These are phyloP conservation scores for Xylariomycetidae sp. DNA, from an alignment of 2,329 filamentous ascomycete genomes.

Conservation along the genomic window DNA sequence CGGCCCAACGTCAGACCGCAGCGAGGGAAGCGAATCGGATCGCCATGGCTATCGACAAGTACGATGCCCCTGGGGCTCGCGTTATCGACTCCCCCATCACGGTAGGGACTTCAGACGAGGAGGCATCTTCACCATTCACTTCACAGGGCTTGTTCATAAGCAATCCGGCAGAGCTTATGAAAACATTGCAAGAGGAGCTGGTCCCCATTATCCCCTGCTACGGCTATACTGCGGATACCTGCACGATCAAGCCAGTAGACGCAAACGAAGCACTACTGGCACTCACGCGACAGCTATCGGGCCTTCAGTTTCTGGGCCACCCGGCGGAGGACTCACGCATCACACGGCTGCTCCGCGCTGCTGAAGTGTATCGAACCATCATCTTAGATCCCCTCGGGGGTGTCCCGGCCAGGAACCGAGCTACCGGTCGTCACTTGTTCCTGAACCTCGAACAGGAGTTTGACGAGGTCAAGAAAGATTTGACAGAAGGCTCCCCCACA, in stretches of 20 bases:
- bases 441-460: conserved; percentile 94
- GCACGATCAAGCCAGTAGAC: conserved; percentile 33
- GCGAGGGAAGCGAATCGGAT: conserved; percentile 65
- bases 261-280: conserved; percentile 64
- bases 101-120: conserved; percentile 22
- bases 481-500: conserved; percentile 32
- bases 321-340: conserved; percentile 33
- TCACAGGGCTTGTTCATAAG: conserved; percentile 33
- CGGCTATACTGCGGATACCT: conserved; percentile 36
- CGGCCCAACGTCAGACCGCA: conserved; percentile 37
- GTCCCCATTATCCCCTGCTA: conserved; percentile 61
- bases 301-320: conserved; percentile 44
- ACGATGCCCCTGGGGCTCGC: conserved; percentile 63
- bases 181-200: conserved; percentile 59
- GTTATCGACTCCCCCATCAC: conserved; percentile 55
- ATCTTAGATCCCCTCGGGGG: conserved; percentile 82
- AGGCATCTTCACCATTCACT: conserved; percentile 25
- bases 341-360: conserved; percentile 31
- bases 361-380: conserved; percentile 71
- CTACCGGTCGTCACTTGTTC: conserved; percentile 69
- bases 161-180: conserved; percentile 51
- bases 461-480: conserved; percentile 56
- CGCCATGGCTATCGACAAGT: conserved; percentile 65
- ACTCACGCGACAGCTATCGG: conserved; percentile 69
- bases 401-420: conserved; percentile 61